Base-by-base conservation (phyloP, 176 grass and related monocot genomes). In the Carex littledalei region DNA sequence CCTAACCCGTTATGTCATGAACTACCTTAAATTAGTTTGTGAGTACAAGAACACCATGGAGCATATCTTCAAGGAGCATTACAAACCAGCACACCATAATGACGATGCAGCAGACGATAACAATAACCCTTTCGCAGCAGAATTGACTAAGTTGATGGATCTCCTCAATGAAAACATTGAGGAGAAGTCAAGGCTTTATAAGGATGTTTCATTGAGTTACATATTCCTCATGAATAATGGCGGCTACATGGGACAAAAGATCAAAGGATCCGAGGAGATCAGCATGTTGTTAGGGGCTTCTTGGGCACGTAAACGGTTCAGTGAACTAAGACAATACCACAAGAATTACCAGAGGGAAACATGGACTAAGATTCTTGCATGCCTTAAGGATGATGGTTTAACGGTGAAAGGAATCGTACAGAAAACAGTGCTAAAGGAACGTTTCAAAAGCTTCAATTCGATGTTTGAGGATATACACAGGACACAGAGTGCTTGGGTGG, bases 171-270 rank as follows among this genome's bases (percentile, higher is more conserved):
- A 56, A 10, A 95, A 86, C 67, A 80, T 95, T 6, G 91, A 94
- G 66, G 73, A 77, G 1, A 99, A 99, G 72, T 89, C 93, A 18
- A 52, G 68, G 47, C 76, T 95, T 1, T 94, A 94, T 87, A 99
- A 89, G 83, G 89, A 95, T 63, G 75, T 63, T 4, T 54, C 91
- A 0, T 77, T 94, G 29, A 63, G 84, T 70, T 90, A 81, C 86
- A 92, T 99, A 78, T 99, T 99, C 88, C 78, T 95, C 66, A 95
- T 95, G 93, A 99, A 99, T 88, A 99, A 94, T 52, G 91, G 93
- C 1, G 15, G 91, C 75, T 99, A 95, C 91, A 90, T 95, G 83
- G 87, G 91, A 43, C 88, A 99, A 79, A 99, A 94, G 88, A 94
- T 95, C 81, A 87, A 91, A 18, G 96, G 96, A 0, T 95, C 91